A percentile compares a stretch with the other conserved stretches of the same genome.
Evolutionary conservation across 148 eudicot species (phyloP).

Genomic region (Cornus kousa): DNA sequence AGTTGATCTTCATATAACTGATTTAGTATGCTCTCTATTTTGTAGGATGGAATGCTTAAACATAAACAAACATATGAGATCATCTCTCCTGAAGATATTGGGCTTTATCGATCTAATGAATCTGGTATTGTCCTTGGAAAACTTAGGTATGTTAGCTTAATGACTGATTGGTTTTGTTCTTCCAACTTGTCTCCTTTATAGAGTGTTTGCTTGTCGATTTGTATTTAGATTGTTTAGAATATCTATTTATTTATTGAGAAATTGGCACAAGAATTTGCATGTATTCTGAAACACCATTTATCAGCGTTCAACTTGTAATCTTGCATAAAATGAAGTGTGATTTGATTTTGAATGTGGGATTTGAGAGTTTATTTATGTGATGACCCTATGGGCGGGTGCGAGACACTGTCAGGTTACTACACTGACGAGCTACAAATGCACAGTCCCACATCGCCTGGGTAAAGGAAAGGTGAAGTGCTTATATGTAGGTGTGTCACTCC

Average conservation of each 20-base stretch:
- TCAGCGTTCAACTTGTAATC: neutral
- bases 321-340: neutral
- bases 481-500: too few relatives aligned
- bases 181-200: neutral
- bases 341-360: neutral
- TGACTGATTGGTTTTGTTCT: neutral
- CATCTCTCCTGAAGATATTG: constrained; percentile 94
- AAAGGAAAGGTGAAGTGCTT: too few relatives aligned
- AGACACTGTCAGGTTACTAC: too few relatives aligned
- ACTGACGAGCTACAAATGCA: too few relatives aligned
- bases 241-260: neutral
- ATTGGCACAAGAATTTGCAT: neutral
- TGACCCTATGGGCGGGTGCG: too few relatives aligned
- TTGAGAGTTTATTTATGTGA: too few relatives aligned
- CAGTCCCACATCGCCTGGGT: too few relatives aligned
- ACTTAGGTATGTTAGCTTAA: constrained; percentile 55
- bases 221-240: neutral
- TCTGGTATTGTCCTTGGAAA: constrained; percentile 96
- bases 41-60: constrained; percentile 96
- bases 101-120: constrained; percentile 78
- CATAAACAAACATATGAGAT: constrained; percentile 86
- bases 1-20: neutral
- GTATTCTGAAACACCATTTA: neutral
- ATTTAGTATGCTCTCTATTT: neutral
- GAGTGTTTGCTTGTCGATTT: neutral